Evolutionary conservation across 1,284 basidiomycete species (phyloP).

Genomic region (Phaffia rhodozyma): DNA sequence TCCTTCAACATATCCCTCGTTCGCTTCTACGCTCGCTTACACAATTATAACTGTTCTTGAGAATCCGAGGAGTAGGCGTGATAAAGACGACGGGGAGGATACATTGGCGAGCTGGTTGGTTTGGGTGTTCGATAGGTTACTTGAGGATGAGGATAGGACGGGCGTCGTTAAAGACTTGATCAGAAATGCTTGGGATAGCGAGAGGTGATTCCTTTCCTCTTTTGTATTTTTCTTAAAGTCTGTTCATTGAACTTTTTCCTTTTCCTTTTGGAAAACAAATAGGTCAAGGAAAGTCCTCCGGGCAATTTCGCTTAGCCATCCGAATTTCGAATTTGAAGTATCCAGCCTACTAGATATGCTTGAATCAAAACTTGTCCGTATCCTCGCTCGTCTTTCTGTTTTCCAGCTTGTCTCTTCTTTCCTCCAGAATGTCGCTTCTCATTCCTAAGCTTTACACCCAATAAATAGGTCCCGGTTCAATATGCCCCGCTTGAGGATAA

Average conservation of each 20-base stretch:
- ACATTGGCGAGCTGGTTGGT: constrained; percentile 10
- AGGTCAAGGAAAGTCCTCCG: neutral
- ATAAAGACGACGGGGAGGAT: neutral
- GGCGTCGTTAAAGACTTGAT: neutral
- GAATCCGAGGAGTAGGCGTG: neutral
- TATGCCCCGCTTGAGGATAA: neutral
- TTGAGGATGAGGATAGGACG: constrained; percentile 2
- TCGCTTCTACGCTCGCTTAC: neutral
- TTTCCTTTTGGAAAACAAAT: neutral
- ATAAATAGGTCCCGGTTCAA: neutral
- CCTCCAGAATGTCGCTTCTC: neutral
- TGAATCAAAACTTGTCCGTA: constrained; percentile 1
- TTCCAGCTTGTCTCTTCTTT: neutral
- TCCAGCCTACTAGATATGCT: neutral
- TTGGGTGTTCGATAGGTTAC: constrained; percentile 8
- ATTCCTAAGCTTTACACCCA: neutral
- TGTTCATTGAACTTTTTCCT: neutral
- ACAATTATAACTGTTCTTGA: neutral
- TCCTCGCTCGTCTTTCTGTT: too few species aligned
- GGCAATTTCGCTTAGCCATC: neutral
- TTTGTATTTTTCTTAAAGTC: neutral
- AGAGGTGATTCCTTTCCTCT: neutral
- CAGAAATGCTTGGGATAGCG: constrained; percentile 3
- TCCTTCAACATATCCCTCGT: neutral
- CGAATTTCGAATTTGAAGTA: neutral